Evolutionary conservation across 2,329 filamentous ascomycete genomes (phyloP).

Genomic region (Ophiostoma novo-ulmi): DNA sequence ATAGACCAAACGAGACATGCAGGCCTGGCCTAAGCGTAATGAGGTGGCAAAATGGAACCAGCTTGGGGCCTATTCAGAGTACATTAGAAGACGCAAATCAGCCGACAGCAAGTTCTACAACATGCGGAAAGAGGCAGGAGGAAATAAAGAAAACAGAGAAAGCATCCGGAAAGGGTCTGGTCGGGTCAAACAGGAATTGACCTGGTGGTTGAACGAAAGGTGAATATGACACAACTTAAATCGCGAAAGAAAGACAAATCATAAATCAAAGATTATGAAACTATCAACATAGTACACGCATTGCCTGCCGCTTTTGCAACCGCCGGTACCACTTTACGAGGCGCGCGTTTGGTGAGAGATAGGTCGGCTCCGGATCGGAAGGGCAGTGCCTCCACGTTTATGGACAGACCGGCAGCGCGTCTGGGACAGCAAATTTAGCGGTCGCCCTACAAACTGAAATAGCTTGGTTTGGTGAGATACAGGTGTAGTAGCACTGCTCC

Average conservation of each 20-base stretch:
- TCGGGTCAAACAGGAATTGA: not conserved
- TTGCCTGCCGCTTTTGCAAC: not conserved
- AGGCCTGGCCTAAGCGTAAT: constrained; percentile 39
- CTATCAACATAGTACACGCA: not conserved
- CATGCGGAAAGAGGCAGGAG: not conserved
- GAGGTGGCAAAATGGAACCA: constrained; percentile 38
- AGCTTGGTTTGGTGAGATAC: constrained; percentile 13
- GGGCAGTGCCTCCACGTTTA: constrained; percentile 12
- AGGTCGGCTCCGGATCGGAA: constrained; percentile 21
- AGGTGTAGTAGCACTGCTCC: constrained; percentile 31
- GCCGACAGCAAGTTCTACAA: constrained; percentile 12
- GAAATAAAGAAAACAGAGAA: not conserved
- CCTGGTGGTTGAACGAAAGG: not conserved
- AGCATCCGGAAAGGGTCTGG: not conserved
- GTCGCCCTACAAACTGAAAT: constrained; percentile 4
- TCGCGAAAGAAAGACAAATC: not conserved
- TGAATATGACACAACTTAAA: not conserved
- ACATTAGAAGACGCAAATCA: constrained; percentile 31
- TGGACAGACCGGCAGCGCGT: constrained; percentile 12
- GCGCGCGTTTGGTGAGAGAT: not conserved
- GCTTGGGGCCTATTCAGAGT: constrained; percentile 39
- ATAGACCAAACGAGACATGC: constrained; percentile 31
- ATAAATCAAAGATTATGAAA: not conserved
- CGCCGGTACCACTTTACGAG: constrained; percentile 17
- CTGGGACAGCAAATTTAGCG: not conserved